Conservation (phyloP, 2,329 filamentous ascomycete genomes). For the Sphaerulina populicola region DNA sequence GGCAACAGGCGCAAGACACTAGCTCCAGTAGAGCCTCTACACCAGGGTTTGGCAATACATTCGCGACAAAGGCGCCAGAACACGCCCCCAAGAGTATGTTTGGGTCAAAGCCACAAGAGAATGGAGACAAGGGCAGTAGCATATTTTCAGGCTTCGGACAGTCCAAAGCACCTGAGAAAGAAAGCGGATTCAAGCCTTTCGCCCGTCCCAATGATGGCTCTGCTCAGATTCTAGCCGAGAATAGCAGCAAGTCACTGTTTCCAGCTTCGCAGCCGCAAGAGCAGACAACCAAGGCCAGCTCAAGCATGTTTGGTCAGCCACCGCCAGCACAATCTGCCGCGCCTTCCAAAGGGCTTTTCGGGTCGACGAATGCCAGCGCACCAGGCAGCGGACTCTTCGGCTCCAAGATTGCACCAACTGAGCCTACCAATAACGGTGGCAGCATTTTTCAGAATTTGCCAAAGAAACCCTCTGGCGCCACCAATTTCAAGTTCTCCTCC, state of each 20-base stretch:
- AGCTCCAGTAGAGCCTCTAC: slow-evolving; percentile 10
- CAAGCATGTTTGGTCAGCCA: slow-evolving; percentile 10
- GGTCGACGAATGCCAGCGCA: neutral
- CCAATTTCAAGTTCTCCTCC: slow-evolving; percentile 16
- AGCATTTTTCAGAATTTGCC: slow-evolving; percentile 18
- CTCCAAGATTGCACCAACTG: slow-evolving; percentile 4
- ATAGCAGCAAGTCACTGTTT: slow-evolving; percentile 8
- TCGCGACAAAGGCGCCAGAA: slow-evolving; percentile 11
- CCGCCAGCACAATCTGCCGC: slow-evolving; percentile 8
- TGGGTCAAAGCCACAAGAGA: slow-evolving; percentile 5
- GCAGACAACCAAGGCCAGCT: slow-evolving; percentile 1
- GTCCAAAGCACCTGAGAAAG: slow-evolving; percentile 1
- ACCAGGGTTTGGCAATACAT: slow-evolving; percentile 9
- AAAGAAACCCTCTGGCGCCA: slow-evolving; percentile 9
- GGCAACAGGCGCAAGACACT: slow-evolving; percentile 7
- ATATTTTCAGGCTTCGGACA: slow-evolving; percentile 14
- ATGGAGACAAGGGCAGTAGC: slow-evolving; percentile 1
- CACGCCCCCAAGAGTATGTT: slow-evolving; percentile 4
- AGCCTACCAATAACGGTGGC: slow-evolving; percentile 9
- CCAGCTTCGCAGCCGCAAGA: slow-evolving; percentile 5
- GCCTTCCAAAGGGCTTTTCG: neutral
- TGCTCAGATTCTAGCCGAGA: slow-evolving; percentile 9
- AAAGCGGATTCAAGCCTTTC: neutral
- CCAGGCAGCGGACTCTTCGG: slow-evolving; percentile 17
- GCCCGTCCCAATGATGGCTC: slow-evolving; percentile 1